Evolutionary conservation across 352 stramenopile species (phyloP), one percentile per base, ranked within the genome.

Genomic region (Nothophytophthora sp.): DNA sequence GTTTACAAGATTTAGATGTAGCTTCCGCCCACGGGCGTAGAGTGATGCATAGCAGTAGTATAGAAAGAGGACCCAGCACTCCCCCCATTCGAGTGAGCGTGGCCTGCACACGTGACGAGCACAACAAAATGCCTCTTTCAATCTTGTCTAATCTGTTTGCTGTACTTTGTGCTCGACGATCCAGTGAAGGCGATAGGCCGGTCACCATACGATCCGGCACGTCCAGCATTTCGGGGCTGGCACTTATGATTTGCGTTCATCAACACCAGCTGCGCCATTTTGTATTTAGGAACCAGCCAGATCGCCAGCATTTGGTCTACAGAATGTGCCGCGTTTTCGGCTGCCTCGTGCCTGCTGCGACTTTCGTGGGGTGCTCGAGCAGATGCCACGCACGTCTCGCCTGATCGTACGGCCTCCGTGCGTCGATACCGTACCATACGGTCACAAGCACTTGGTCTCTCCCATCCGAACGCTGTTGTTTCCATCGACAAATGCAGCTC

Each of bases 301-400:
- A 9, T 50, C 39, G 39, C 12, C 32, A 27, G 24, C 16, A 35
- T 12, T 8, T n/a, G n/a, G n/a, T n/a, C 9, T 34, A 22, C 50
- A 60, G 35, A 28, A 18, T 53, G 22, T 53, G 47, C 51, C 28
- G 41, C 5, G n/a, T 36, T 44, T n/a, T 30, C 42, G 48, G 36
- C 53, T 53, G 51, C 42, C 43, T 36, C 16, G 19, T 18, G 16
- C 23, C 16, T 20, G 30, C 15, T 36, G n/a, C n/a, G n/a, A 42
- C 33, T 43, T 47, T 47, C 34, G 51, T 53, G 42, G 41, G 24
- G 24, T 35, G 42, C 16, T 25, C 23, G 30, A 52, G 39, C 54
- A 62, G 40, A 52, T 56, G 54, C 46, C 19, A 29, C 22, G 8
- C 25, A 35, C 37, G 30, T 19, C 10, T 34, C 32, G 24, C 19